These are phyloP conservation scores for Psophocarpus tetragonolobus DNA, from an alignment of 306 rosid genomes.

Conservation along the genomic window DNA sequence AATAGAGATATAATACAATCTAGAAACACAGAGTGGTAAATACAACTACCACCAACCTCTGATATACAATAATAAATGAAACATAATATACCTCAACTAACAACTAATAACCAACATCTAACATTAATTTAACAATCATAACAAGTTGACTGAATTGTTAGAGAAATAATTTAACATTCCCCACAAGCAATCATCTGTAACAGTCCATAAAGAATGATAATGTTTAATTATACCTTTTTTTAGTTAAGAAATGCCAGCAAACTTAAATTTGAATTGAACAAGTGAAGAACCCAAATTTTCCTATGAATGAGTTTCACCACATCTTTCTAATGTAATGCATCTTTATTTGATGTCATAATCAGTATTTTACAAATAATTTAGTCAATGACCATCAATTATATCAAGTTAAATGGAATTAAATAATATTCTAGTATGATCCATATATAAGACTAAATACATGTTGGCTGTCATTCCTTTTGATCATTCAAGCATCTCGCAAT, in stretches of 20 bases:
- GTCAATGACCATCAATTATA: not conserved
- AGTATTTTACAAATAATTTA: not conserved
- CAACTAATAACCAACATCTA: too few relatives aligned
- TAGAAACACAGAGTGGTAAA: too few relatives aligned
- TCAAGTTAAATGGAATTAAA: not conserved
- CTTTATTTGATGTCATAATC: not conserved
- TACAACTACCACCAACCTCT: too few relatives aligned
- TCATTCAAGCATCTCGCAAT: conserved; percentile 1
- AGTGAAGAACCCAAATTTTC: conserved; percentile 2
- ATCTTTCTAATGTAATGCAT: not conserved
- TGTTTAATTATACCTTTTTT: not conserved
- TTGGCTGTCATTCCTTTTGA: conserved; percentile 4
- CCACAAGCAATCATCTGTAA: not conserved
- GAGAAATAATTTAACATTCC: not conserved
- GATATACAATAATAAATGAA: too few relatives aligned
- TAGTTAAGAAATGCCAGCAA: not conserved
- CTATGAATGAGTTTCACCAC: not conserved
- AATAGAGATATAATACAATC: too few relatives aligned
- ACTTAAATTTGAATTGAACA: not conserved
- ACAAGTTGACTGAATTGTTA: conserved; percentile 21
- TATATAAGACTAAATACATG: not conserved
- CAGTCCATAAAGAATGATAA: not conserved
- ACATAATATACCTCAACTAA: too few relatives aligned
- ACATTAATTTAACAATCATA: too few relatives aligned
- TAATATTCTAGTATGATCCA: not conserved